Evolutionary conservation across 345 rosid species (phyloP).

Genomic region (Lumnitzera racemosa): DNA sequence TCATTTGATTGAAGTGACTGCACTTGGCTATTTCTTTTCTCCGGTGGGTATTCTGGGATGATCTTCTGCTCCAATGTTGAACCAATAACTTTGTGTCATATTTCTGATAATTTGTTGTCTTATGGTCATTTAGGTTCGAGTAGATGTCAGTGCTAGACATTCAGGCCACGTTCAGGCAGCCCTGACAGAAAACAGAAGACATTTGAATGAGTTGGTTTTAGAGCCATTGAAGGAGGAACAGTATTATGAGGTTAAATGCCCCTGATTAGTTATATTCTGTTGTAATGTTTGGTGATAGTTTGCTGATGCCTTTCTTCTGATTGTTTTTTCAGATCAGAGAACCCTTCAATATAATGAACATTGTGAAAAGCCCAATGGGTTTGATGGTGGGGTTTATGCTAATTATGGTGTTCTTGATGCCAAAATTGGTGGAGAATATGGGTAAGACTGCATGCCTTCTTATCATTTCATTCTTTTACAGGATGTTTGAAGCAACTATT

Average conservation of each 20-base stretch:
- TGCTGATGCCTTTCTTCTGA: conserved; percentile 12
- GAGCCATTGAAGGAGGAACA: conserved; percentile 81
- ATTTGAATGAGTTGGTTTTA: conserved; percentile 73
- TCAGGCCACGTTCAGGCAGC: conserved; percentile 94
- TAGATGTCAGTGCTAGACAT: conserved; percentile 95
- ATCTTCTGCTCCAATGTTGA: conserved; percentile 4
- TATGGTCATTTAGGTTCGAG: conserved; percentile 58
- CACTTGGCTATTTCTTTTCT: conserved; percentile 83
- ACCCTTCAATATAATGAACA: conserved; percentile 74
- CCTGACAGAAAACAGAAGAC: conserved; percentile 82
- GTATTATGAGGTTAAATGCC: conserved; percentile 67
- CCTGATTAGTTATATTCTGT: conserved; percentile 3
- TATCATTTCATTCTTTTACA: conserved; percentile 1
- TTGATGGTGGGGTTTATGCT: conserved; percentile 97
- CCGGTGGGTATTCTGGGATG: conserved; percentile 46
- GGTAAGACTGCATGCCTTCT: conserved; percentile 36
- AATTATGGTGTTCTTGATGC: conserved; percentile 86
- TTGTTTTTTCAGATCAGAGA: conserved; percentile 62
- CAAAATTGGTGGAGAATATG: conserved; percentile 89
- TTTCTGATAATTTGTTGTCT: conserved; percentile 5
- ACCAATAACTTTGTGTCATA: not conserved
- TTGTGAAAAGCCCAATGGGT: conserved; percentile 97
- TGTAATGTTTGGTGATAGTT: not conserved
- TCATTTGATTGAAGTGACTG: conserved; percentile 90
- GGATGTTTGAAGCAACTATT: not conserved